phyloP scores from a whole-genome alignment of 1,284 basidiomycete genomes.

The Thecaphora thlaspeos region DNA sequence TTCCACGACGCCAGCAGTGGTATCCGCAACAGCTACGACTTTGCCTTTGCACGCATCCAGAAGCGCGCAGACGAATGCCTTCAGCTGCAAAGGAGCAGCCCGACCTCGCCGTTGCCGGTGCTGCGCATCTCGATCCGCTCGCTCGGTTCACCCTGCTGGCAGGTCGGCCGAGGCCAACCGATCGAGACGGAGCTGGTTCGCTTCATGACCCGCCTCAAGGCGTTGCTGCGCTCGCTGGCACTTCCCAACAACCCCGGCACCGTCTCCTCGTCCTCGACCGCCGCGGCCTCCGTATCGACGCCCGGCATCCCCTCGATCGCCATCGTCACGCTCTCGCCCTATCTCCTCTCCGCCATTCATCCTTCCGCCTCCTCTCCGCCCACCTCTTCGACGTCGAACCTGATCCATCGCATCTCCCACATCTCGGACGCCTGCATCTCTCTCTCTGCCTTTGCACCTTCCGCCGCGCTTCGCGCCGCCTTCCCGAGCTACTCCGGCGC shows the following conservation, averaged over 20 bases:
- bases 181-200: constrained; percentile 17
- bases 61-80: not conserved
- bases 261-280: no score
- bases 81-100: not conserved
- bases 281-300: no score
- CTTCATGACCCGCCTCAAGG: constrained; percentile 41
- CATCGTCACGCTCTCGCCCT: constrained; percentile 28
- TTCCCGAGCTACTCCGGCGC: constrained; percentile 46
- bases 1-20: not conserved
- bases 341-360: constrained; percentile 7
- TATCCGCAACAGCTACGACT: not conserved
- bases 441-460: constrained; percentile 37
- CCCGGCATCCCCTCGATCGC: constrained; percentile 35
- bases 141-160: constrained; percentile 43
- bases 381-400: constrained; percentile 5
- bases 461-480: constrained; percentile 25
- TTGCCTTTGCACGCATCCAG: not conserved
- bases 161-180: constrained; percentile 7
- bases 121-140: constrained; percentile 41
- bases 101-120: constrained; percentile 21
- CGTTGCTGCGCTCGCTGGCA: constrained; percentile 30
- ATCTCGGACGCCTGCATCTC: constrained; percentile 37
- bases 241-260: constrained; percentile 11
- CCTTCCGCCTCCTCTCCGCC: not conserved
- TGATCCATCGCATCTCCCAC: constrained; percentile 36